Conservation (phyloP, 2,329 filamentous ascomycete genomes). For the Penicillium italicum region DNA sequence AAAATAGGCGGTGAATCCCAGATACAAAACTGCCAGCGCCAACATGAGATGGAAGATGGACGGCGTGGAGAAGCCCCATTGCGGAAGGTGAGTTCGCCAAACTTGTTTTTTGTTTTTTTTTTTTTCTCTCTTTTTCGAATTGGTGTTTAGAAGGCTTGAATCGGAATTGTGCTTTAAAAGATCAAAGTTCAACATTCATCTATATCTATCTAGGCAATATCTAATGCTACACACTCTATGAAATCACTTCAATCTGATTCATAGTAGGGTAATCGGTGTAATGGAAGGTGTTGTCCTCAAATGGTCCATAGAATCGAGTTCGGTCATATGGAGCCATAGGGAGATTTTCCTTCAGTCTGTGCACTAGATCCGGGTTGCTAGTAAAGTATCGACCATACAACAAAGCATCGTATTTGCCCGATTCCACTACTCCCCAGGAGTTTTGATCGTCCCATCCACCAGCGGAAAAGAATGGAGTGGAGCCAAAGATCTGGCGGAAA, state of each 20-base stretch:
- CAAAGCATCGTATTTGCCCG: constrained; percentile 48
- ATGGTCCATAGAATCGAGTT: constrained; percentile 44
- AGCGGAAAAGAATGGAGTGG: constrained; percentile 54
- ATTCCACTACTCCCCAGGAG: constrained; percentile 49
- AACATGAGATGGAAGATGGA: constrained; percentile 35
- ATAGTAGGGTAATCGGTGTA: constrained; percentile 31
- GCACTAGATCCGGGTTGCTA: constrained; percentile 50
- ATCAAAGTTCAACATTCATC: neutral
- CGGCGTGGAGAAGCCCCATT: constrained; percentile 31
- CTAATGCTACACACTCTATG: neutral
- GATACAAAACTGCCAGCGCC: constrained; percentile 30
- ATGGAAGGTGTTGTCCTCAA: constrained; percentile 32
- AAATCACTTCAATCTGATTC: neutral
- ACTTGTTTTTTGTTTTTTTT: constrained; percentile 17
- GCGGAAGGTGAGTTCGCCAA: constrained; percentile 30
- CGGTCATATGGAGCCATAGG: constrained; percentile 45
- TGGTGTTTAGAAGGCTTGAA: constrained; percentile 24
- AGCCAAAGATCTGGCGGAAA: constrained; percentile 52
- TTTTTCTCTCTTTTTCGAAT: too few relatives aligned
- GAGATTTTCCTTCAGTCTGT: constrained; percentile 42
- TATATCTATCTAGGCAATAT: neutral
- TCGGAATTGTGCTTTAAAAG: constrained; percentile 6
- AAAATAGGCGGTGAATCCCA: too few relatives aligned
- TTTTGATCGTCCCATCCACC: constrained; percentile 55
- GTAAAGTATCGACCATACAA: constrained; percentile 49